Base-by-base conservation (phyloP, 805 yeast species). In the Tetrapisispora pingtungensis region DNA sequence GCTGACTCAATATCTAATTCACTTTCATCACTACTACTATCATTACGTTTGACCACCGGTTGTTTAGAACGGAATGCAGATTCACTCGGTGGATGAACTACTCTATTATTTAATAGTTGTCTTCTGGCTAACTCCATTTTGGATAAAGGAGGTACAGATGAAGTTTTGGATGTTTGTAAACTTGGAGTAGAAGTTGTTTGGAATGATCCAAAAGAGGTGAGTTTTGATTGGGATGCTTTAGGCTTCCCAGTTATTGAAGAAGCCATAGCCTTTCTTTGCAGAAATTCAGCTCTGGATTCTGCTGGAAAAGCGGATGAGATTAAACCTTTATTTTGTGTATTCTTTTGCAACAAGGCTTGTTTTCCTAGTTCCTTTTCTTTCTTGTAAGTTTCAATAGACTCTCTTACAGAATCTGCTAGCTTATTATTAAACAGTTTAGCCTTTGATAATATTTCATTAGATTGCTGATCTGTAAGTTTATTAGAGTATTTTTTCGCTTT, bases 401-500 rank as follows among this genome's bases (percentile, higher is more conserved):
- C 57, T 0, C 70, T 64, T 17, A 81, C 66, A n/a, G 54, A 55
- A 17, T 78, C 80, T 10, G 83, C 87, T 41, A 81, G 54, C 0
- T 61, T 64, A 5, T 62, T 59, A 54, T 84, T 77, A 47, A 81
- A 72, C 24, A 65, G 67, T 46, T 78, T 69, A 0, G 86, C 87
- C 49, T 77, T 74, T 0, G 75, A 65, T 32, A 87, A 58, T 31
- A 89, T 74, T 40, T 78, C 81, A 19, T 71, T 66, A 5, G 83
- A 67, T 56, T 88, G 95, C 36, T 76, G 75, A 24, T 73, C 78
- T 1, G 80, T 72, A 36, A 90, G 66, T 57, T 79, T 84, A 57
- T 81, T 87, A 47, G 81, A 81, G 58, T 72, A 81, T 50, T 72
- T 77, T 51, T 77, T 80, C 0, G 86, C 81, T 48, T 74, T 78